Conservation (phyloP, 2,329 filamentous ascomycete genomes). For the Fusarium brevicatenulatum region DNA sequence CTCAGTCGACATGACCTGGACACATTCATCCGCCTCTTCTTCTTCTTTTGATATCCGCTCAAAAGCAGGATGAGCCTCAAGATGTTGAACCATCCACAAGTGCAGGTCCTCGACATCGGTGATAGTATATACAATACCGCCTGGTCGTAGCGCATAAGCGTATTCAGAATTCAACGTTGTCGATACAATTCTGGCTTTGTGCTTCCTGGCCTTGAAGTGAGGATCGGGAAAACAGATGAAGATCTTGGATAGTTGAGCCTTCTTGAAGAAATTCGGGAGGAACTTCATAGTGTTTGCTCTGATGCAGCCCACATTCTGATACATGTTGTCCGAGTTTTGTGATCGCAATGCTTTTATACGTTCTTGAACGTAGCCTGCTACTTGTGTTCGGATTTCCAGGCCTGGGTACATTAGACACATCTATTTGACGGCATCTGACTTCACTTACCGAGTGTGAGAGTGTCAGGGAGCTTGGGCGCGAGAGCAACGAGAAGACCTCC, state of each 20-base stretch:
- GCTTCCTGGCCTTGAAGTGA: slow-evolving; percentile 97
- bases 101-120: slow-evolving; percentile 97
- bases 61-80: slow-evolving; percentile 81
- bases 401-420: slow-evolving; percentile 58
- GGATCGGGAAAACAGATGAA: slow-evolving; percentile 99
- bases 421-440: background rate
- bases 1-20: slow-evolving; percentile 78
- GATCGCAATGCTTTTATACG: slow-evolving; percentile 83
- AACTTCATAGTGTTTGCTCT: slow-evolving; percentile 99
- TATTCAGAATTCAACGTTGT: slow-evolving; percentile 92
- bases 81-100: slow-evolving; percentile 90
- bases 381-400: slow-evolving; percentile 91
- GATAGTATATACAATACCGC: slow-evolving; percentile 93
- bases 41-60: slow-evolving; percentile 77
- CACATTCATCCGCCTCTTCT: slow-evolving; percentile 74
- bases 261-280: slow-evolving; percentile 94
- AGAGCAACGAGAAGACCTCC: slow-evolving; percentile 90
- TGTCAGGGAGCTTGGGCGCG: slow-evolving; percentile 81
- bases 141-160: slow-evolving; percentile 83
- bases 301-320: slow-evolving; percentile 89
- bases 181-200: slow-evolving; percentile 95
- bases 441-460: slow-evolving; percentile 78
- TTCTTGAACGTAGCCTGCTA: slow-evolving; percentile 90
- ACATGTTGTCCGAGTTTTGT: slow-evolving; percentile 68
- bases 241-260: slow-evolving; percentile 84